Percentiles rank a stretch among this genome's conserved stretches.
Evolutionary conservation across 2,329 filamentous ascomycete species (phyloP).

Genomic region (Alternaria burnsii): DNA sequence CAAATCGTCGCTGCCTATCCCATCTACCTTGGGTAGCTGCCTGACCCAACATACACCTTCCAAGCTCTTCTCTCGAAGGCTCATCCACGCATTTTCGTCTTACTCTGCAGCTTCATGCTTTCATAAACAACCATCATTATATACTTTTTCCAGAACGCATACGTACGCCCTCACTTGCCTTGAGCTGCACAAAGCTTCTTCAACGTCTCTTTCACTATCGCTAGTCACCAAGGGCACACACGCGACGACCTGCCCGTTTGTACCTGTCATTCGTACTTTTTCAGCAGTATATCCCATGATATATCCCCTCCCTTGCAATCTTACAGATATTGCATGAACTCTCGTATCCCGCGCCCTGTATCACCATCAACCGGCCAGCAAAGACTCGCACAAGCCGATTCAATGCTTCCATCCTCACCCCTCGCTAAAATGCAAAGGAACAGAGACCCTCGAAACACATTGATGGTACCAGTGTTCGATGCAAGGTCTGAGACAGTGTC

Average conservation of each 20-base stretch:
- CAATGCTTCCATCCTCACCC: conserved; percentile 9
- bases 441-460: not conserved
- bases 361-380: not conserved
- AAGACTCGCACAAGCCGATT: not conserved
- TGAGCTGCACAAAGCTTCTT: not conserved
- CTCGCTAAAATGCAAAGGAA: not conserved
- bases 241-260: conserved; percentile 11
- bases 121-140: not conserved
- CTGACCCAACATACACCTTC: not conserved
- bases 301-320: not conserved
- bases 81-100: not conserved
- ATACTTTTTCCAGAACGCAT: not conserved
- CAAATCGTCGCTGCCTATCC: not conserved
- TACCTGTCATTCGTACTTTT: not conserved
- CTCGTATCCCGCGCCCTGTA: not conserved
- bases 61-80: not conserved
- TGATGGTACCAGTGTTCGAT: not conserved
- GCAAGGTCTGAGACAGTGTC: not conserved
- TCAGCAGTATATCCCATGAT: not conserved
- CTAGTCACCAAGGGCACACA: conserved; percentile 1
- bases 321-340: not conserved
- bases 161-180: not conserved
- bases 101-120: not conserved
- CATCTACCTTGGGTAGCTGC: not conserved
- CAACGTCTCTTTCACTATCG: conserved; percentile 1